Conservation (phyloP, 73 alveolate species). For the Blepharisma stoltei region DNA sequence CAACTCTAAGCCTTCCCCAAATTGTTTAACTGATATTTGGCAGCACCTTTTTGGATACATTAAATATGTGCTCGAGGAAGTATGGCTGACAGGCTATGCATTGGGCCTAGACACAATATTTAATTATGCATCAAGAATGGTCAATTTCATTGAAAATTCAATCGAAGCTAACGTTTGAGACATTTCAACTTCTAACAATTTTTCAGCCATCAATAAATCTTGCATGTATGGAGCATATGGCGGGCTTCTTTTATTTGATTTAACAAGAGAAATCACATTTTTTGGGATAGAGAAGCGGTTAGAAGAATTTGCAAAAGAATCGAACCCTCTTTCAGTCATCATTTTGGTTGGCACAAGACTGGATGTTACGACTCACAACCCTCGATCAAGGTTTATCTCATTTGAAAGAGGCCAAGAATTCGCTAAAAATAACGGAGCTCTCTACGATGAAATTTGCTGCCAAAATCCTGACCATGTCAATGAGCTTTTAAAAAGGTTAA, state of each 20-base stretch:
- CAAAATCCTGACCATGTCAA: background rate
- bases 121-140: background rate
- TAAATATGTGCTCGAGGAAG: too few species aligned
- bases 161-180: background rate
- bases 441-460: conserved; percentile 4
- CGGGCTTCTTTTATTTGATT: conserved; percentile 7
- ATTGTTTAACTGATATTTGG: too few species aligned
- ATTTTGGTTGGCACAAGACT: conserved; percentile 5
- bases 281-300: background rate
- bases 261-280: background rate
- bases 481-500: background rate
- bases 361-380: background rate
- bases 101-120: too few species aligned
- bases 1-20: too few species aligned
- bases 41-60: too few species aligned
- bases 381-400: background rate
- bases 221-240: conserved; percentile 1
- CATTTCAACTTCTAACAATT: background rate
- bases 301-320: background rate
- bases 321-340: background rate
- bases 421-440: background rate
- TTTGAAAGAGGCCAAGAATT: background rate
- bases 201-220: conserved; percentile 6
- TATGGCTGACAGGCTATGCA: too few species aligned
- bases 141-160: background rate